Evolutionary conservation across 78 protist genomes (phyloP), one percentile per base, ranked within the genome.

Genomic region (Emiliania huxleyi): DNA sequence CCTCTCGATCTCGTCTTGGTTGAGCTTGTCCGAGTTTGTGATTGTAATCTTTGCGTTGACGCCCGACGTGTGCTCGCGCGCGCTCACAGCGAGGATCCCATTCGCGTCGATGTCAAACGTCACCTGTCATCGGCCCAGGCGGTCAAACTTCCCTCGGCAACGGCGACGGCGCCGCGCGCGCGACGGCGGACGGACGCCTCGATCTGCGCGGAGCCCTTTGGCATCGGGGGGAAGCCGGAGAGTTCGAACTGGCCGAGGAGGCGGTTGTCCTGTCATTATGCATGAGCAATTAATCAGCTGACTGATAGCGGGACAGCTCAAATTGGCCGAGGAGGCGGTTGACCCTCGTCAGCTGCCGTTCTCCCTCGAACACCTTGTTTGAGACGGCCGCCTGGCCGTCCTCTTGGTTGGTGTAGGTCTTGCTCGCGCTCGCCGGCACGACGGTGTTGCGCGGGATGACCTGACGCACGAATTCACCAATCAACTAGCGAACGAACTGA

Each of bases 21-120:
- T 18, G 87, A 38, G 62, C 38, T 18, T 29, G 44, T n/a, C 84
- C 33, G 75, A 3, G 55, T 87, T 33, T 35, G 2, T 95, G 8
- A 23, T 49, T 2, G 43, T 12, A 35, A 44, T 23, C 91, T 1
- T 1, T 6, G 38, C 73, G 25, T 94, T 95, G 95, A 96, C 95
- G 96, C 97, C 97, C 25, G 99, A 98, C 55, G 98, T 99, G 96
- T 98, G 96, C 96, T 99, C 99, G 87, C 88, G 69, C 87, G 99
- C 99, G 23, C 95, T 52, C 77, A 98, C 99, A 93, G 95, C 43
- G 87, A 98, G 96, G 77, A 98, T 96, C 69, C 98, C 98, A 94
- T 97, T 95, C 75, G 98, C 98, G 90, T 97, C 98, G 88, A 98
- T 97, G 94, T 97, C 98, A 93, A 98, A 97, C 33, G 97, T 95